Evolutionary conservation across 805 yeast genomes (phyloP), one percentile per base, ranked within the genome.

Genomic region (Nakazawaea peltata): DNA sequence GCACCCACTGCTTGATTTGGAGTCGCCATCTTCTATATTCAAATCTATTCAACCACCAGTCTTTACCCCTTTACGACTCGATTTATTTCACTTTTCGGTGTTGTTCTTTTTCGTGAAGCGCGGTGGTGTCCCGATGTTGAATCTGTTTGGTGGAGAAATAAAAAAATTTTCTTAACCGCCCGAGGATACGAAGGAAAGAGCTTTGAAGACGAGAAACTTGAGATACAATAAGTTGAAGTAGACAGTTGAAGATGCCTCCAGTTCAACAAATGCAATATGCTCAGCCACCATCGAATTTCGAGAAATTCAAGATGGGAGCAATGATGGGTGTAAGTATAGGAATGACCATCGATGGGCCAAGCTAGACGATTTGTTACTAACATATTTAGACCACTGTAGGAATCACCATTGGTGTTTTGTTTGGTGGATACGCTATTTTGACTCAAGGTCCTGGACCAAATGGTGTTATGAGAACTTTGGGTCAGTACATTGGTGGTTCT

Each of bases 391-490:
- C 77, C 39, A 74, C 86, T 24, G 88, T 81, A 24, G 98, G 98
- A 45, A 92, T 87, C 8, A 92, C 94, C 51, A 86, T 90, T 26
- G 98, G 98, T 43, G 81, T 90, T 32, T 65, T 94, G 45, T 92
- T 90, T 57, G 98, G 97, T 34, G 95, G 96, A 17, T 77, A 84
- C 52, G 81, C 96, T 40, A 81, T 94, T 47, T 58, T 86, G 45
- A 88, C 87, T 38, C 79, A 82, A 46, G 99, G 99, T 14, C 92
- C 98, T n/a, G 96, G 95, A 11, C 98, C 99, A 32, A 83, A 85
- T 53, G 99, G 99, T 38, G 85, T 85, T 39, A 83, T 92, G 79
- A 80, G 95, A 64, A 90, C 97, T 2, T 65, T 92, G 53, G 97
- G 98, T 38, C 95, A 90, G 63, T 92, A 88, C 61, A 88, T 92